Percentiles rank a stretch among this genome's conserved stretches.
phyloP scores from a whole-genome alignment of 768 basidiomycete genomes.

The Bullera alba region DNA sequence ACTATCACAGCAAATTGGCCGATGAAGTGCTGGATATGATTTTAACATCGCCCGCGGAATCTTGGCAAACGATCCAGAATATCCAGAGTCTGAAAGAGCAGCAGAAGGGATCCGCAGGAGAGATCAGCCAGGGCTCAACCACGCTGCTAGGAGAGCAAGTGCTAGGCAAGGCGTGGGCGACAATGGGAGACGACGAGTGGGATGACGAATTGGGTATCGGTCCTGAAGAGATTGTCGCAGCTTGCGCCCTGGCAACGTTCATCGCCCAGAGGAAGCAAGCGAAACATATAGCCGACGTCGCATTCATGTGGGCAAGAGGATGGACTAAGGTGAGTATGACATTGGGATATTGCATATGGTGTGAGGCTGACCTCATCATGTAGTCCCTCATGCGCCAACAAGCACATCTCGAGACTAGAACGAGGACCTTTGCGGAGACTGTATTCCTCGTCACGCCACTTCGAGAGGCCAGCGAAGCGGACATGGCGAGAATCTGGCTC shows the following conservation, averaged over 20 bases:
- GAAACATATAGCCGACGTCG: conserved; percentile 14
- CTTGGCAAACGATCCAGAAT: conserved; percentile 7
- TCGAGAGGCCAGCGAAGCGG: conserved; percentile 10
- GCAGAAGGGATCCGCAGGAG: background rate
- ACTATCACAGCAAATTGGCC: conserved; percentile 10
- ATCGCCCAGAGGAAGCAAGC: conserved; percentile 21
- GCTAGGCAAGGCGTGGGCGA: background rate
- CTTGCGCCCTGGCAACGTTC: conserved; percentile 17
- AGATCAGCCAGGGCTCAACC: background rate
- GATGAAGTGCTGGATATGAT: conserved; percentile 16
- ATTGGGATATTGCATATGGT: background rate
- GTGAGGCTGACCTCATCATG: too few species aligned
- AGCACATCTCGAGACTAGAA: conserved; percentile 2
- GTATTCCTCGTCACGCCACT: conserved; percentile 17
- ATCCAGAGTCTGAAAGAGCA: conserved; percentile 2
- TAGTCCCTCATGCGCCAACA: conserved; percentile 6
- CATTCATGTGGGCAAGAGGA: conserved; percentile 29
- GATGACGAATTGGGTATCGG: conserved; percentile 37
- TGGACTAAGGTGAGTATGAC: conserved; percentile 24
- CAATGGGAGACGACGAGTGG: conserved; percentile 13
- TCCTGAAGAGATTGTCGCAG: conserved; percentile 35
- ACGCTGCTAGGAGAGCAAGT: background rate
- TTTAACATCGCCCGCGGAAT: conserved; percentile 21
- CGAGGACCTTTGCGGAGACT: conserved; percentile 13
- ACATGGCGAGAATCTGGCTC: conserved; percentile 32